Evolutionary conservation across 2,329 filamentous ascomycete species (phyloP), one percentile per base, ranked within the genome.

Genomic region (Epichloe bromicola): DNA sequence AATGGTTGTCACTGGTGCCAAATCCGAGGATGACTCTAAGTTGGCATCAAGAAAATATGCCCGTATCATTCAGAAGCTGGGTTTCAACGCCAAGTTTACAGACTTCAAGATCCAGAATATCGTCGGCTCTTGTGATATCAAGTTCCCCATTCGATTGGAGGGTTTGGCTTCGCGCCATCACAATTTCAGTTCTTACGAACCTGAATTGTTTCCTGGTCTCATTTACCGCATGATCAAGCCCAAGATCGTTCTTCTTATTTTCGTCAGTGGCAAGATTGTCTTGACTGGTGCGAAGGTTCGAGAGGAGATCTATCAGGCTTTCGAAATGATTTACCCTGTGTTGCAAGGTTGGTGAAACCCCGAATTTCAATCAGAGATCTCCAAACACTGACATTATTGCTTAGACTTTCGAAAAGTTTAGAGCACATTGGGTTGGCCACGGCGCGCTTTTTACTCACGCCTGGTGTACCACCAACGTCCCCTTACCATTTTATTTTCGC

Each of bases 171-270:
- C 86, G 60, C 88, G 90, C 72, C 93, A 98, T 79, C 91, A 97
- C 78, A 95, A 95, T 74, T 98, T 97, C 82, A 94, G 88, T 72
- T 96, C 90, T 52, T 98, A 98, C 70, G 93, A 98, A 71, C 93
- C 93, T 59, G 93, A 98, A 67, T 71, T 98, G 68, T 98, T 97
- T 80, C 93, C 93, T 64, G 93, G 93, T 81, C 83, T 98, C 49
- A 98, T 98, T 73, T 98, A 98, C 74, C 89, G 93, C 68, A 98
- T 98, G 93, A 96, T 97, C 78, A 97, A 97, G 78, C 93, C 93
- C 19, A 97, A 97, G 82, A 95, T 97, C 60, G 91, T 97, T 50
- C 82, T 97, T 26, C 75, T 97, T 65, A 96, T 98, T 70, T 97
- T 97, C 74, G 91, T 97, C 63, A 93, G 86, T 63, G 93, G 91